These are phyloP conservation scores for Kodamaea restingae DNA, from an alignment of 805 yeast species.

Conservation along the genomic window DNA sequence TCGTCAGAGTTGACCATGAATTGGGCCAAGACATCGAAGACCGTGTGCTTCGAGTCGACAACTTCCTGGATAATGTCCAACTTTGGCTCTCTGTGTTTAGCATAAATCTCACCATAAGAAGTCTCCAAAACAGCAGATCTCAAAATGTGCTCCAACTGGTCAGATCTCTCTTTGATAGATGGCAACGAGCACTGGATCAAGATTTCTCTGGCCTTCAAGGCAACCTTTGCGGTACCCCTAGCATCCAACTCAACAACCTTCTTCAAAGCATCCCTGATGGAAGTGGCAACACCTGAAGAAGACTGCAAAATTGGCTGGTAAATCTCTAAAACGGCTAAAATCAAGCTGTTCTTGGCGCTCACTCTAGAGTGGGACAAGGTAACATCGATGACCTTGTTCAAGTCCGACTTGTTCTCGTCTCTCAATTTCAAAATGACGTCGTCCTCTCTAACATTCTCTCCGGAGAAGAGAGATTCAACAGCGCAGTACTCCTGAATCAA, in stretches of 20 bases:
- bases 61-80: constrained; percentile 79
- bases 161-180: constrained; percentile 91
- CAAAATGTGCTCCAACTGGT: constrained; percentile 94
- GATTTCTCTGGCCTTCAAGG: constrained; percentile 92
- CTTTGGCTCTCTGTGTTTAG: constrained; percentile 78
- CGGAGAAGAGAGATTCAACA: constrained; percentile 75
- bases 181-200: constrained; percentile 96
- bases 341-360: constrained; percentile 85
- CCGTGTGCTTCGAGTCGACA: constrained; percentile 93
- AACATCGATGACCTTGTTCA: constrained; percentile 64
- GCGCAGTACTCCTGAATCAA: constrained; percentile 69
- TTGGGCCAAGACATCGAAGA: constrained; percentile 92
- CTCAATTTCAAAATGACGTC: constrained; percentile 83
- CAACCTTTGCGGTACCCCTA: constrained; percentile 88
- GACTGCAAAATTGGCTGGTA: constrained; percentile 78
- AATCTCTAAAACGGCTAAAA: constrained; percentile 76
- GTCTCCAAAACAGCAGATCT: constrained; percentile 87
- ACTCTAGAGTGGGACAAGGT: constrained; percentile 91
- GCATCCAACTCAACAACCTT: constrained; percentile 83
- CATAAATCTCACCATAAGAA: constrained; percentile 77
- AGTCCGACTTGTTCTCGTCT: constrained; percentile 77
- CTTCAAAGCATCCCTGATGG: constrained; percentile 69
- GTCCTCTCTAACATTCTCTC: constrained; percentile 75
- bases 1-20: constrained; percentile 80
- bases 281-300: constrained; percentile 56